Evolutionary conservation across 1,139 yeast species (phyloP), one percentile per base, ranked within the genome.

Genomic region (Diutina pseudorugosa): DNA sequence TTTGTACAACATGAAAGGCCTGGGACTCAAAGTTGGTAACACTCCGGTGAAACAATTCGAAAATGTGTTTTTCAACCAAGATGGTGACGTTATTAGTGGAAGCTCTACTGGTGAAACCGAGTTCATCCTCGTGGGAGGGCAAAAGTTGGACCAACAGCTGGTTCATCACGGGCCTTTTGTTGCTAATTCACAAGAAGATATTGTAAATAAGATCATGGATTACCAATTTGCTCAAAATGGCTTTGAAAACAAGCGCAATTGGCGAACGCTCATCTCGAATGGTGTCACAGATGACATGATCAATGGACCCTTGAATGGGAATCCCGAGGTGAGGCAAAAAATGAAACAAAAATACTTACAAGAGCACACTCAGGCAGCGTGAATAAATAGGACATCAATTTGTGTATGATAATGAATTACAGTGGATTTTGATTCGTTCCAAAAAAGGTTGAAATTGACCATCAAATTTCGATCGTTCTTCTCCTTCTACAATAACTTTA

Each of bases 161-260:
- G 87, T 87, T 44, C 96, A 90, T 64, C 86, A 89, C 62, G 97
- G 97, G 14, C 96, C 96, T 18, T 89, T 88, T 65, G 95, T 85
- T 18, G 93, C 87, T 55, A 79, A 83, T 9, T 69, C 83, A 19
- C 71, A 73, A 55, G 82, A 77, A 51, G 78, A 79, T 18, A 83
- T 88, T 56, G 75, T 77, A 58, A 69, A 83, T 61, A 94, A 89
- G 0, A 81, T 85, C 61, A 62, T 70, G 65, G 93, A 85, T 63
- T 89, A 84, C 65, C 88, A 83, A 63, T 65, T 69, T 53, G 85
- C 80, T 48, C 64, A 70, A 49, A 85, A 86, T 43, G 95, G 95
- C 1, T 89, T 89, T 62, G 94, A 83, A 63, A 76, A 79, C 51
- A 78, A 87, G 49, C 73, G 68, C 53, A 74, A 77, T 42, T 88